A percentile compares a stretch with the other conserved stretches of the same genome.
phyloP scores from a whole-genome alignment of 768 basidiomycete species.

The Boletus tylopilopsis region DNA sequence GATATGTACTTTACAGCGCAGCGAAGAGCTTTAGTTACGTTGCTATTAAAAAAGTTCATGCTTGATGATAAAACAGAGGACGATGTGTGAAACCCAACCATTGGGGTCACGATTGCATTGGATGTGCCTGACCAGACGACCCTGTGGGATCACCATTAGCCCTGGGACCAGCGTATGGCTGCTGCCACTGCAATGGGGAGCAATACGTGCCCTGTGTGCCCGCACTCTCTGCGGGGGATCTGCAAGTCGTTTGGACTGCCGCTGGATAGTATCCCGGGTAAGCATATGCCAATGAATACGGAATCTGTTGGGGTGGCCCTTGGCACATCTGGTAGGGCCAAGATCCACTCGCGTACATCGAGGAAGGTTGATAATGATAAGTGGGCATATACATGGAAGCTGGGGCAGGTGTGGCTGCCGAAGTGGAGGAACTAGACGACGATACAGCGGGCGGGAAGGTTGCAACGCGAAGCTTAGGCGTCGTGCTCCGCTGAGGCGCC shows the following conservation, averaged over 20 bases:
- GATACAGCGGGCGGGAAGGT: constrained; percentile 21
- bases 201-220: constrained; percentile 24
- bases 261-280: constrained; percentile 25
- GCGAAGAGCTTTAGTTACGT: constrained; percentile 1
- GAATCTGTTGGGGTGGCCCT: constrained; percentile 10
- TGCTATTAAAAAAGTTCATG: constrained; percentile 6
- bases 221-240: constrained; percentile 13
- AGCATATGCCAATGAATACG: constrained; percentile 20
- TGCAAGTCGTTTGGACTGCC: constrained; percentile 6
- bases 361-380: constrained; percentile 20
- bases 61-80: background rate
- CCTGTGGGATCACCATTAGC: constrained; percentile 34
- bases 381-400: constrained; percentile 18
- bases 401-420: constrained; percentile 16
- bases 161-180: constrained; percentile 34
- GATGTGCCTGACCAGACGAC: constrained; percentile 15
- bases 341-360: constrained; percentile 23
- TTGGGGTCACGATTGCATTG: background rate
- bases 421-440: constrained; percentile 20
- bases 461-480: constrained; percentile 20
- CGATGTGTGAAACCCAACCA: background rate
- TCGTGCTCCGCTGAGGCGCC: constrained; percentile 13
- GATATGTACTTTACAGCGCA: constrained; percentile 26
- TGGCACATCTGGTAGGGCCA: constrained; percentile 33
- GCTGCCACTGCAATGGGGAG: constrained; percentile 34